Evolutionary conservation across 1,284 basidiomycete species (phyloP), one percentile per base, ranked within the genome.

Genomic region (Xerocomus amazonicus): DNA sequence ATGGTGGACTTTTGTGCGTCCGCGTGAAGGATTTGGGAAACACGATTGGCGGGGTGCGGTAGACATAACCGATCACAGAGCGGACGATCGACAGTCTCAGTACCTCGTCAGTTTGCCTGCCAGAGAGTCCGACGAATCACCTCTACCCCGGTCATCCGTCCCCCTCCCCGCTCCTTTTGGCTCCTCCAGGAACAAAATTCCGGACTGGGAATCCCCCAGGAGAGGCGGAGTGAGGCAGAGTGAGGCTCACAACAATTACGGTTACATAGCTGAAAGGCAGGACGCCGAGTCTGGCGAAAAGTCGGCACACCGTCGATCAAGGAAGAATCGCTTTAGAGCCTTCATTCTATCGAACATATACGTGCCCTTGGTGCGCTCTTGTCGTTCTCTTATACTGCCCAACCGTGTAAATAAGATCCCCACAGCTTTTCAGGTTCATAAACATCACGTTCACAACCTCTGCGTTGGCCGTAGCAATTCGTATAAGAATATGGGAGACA

Each of bases 361-460:
- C 65, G 85, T 89, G 45, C 89, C 89, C 47, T 63, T 91, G 71
- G 89, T 90, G 57, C 47, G 79, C 67, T 44, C 34, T 19, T 36
- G 16, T 10, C 27, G 43, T 33, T 26, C 4, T 44, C 37, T 43
- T 32, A 43, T 45, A 45, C 40, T 35, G 57, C 41, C 28, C 49
- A 45, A 46, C 63, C 67, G 19, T 62, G 57, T 73, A 31, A 6
- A 36, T 39, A 23, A 56, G 47, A 68, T 38, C 59, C 32, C 59
- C 62, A 57, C 48, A 96, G 81, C 75, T 95, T 33, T 91, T 93
- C 65, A 87, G 92, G 50, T 76, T 90, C 54, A 78, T 88, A 67
- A 95, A 95, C 62, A 83, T 96, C 50, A 75, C 82, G 3, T 87
- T 95, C 59, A 93, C 89, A 3, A 80, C 86, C 14, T 77, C 83